Base-by-base conservation (phyloP, 139 green algal species). In the Volvox africanus region DNA sequence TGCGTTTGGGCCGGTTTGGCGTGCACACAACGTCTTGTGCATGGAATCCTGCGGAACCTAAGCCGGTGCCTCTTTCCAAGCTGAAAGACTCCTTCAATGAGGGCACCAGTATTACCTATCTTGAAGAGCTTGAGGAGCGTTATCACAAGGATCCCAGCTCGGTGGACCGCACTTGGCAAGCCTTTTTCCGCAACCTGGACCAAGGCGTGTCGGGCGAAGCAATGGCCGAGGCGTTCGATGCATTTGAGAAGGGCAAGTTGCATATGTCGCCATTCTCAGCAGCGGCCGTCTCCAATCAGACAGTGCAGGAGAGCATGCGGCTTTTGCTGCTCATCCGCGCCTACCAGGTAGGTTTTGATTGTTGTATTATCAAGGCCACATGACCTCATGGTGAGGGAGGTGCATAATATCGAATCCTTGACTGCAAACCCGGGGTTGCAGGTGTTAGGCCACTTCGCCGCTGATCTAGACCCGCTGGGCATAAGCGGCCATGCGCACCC, bases 51-150 rank as follows among this genome's bases (percentile, higher is more conserved):
- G 86, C 91, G 44, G 78, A 75, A 61, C 96, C 96, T 17, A 96
- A 97, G 84, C 91, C 98, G 1, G 97, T 99, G 79, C 93, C 97
- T 24, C 92, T 99, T 26, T 86, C 87, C 22, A 98, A 99, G 93
- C 91, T 99, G 16, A 98, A 98, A 89, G 98, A 99, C 91, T 96
- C 94, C 62, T 99, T 99, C 88, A 96, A 99, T 22, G 96, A 99
- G 88, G 98, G 96, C 33, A 99, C 96, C 30, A 97, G 89, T 86
- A 94, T 96, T 30, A 96, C 96, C 1, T 99, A 99, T 90, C 92
- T 99, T 65, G 98, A 99, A 92, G 95, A 98, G 86, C 94, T 99
- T 76, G 96, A 99, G 94, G 92, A 98, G 87, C 92, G 94, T 18
- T 99, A 97, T 78, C 92, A 96, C 36, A 88, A 90, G 24, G 96